These are phyloP conservation scores for Pseudoneurospora amorphoporcata DNA, from an alignment of 495 filamentous ascomycete genomes.

Conservation along the genomic window DNA sequence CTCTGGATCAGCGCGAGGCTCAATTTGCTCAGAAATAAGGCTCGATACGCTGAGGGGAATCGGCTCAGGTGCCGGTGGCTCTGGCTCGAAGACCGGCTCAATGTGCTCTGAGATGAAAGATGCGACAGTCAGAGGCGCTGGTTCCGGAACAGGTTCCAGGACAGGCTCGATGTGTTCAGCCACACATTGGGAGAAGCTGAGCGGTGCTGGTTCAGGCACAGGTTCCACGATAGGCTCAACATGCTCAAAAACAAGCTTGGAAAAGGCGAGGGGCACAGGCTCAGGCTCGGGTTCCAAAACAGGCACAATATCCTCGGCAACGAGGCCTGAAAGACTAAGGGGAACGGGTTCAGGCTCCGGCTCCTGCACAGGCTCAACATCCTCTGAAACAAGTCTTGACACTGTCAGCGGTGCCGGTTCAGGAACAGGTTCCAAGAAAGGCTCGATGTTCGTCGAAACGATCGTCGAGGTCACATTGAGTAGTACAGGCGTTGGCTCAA, in stretches of 20 bases:
- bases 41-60: constrained; percentile 6
- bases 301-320: constrained; percentile 6
- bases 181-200: constrained; percentile 9
- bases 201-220: constrained; percentile 1
- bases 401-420: constrained; percentile 11
- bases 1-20: constrained; percentile 18
- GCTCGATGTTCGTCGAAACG: constrained; percentile 15
- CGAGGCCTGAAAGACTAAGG: constrained; percentile 5
- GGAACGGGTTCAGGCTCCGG: constrained; percentile 9
- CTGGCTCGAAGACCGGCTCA: constrained; percentile 17
- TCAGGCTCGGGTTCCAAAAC: constrained; percentile 7
- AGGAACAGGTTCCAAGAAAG: constrained; percentile 11
- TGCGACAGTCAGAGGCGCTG: constrained; percentile 14
- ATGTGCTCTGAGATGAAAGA: constrained; percentile 16
- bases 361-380: constrained; percentile 18
- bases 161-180: constrained; percentile 16
- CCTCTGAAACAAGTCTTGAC: constrained; percentile 15
- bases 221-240: constrained; percentile 9
- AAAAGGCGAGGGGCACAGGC: constrained; percentile 4
- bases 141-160: constrained; percentile 7
- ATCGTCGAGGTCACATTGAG: constrained; percentile 13
- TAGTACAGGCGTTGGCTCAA: constrained; percentile 8
- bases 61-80: constrained; percentile 5
- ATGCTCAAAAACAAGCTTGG: constrained; percentile 6
- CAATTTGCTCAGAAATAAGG: constrained; percentile 10